Base-by-base conservation (phyloP, 2,329 filamentous ascomycete genomes). In the Acrocalymma vagum region DNA sequence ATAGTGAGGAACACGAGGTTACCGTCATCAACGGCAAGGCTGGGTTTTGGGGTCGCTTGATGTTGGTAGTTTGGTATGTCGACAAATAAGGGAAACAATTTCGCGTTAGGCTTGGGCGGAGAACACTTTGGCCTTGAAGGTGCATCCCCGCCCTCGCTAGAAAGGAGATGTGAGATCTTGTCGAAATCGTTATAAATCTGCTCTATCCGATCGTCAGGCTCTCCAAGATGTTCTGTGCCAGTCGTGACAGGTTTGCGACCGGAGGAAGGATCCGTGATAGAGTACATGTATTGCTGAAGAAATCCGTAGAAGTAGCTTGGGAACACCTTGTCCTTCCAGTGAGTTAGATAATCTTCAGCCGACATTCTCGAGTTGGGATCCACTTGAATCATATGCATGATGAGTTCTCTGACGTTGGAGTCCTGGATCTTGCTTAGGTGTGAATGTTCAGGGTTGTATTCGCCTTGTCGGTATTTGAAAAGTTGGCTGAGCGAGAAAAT, bases 401-500 rank as follows among this genome's bases (percentile, higher is more conserved):
- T 88, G 78, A 99, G 84, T 32, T 95, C 88, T 29, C 91, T 84
- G 41, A 99, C 82, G 45, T 95, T 88, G 42, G 83, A 83, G 65
- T 99, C 92, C 23, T 92, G 86, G 45, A 99, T 95, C 57, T 91
- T 89, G 66, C 83, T 86, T 27, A 99, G 73, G 56, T 94, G 86
- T 5, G 87, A 84, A 30, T 88, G 85, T 35, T 85, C 83, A 0
- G 93, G 93, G 59, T 96, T 90, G 65, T 96, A 97, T 63, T 99
- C 92, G 53, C 90, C 88, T 49, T 89, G 86, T 26, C 91, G 86
- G 64, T 96, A 99, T 64, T 92, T 93, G 76, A 93, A 97, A 37
- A 99, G 82, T 69, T 97, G 93, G 58, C 90, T 95, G 9, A 99
- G 79, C n/a, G 85, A 95, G 71, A 99, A 97, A n/a, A 97, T 93